Evolutionary conservation across 352 stramenopile genomes (phyloP), one percentile per base, ranked within the genome.

Genomic region (Aphanomyces invadans): DNA sequence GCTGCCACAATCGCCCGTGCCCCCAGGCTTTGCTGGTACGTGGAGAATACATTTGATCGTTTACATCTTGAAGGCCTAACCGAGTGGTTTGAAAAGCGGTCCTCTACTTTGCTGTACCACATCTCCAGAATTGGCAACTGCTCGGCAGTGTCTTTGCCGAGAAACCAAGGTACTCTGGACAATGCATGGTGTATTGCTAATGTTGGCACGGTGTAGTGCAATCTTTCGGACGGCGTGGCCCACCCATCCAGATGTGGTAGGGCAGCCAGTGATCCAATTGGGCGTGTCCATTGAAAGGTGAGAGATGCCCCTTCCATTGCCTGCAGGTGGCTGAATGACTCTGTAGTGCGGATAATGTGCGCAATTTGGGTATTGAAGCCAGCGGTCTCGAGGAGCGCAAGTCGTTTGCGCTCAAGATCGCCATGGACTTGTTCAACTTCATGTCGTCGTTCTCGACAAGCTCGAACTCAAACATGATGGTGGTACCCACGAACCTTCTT

Each of bases 381-480:
- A 83, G 78, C 32, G 81, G 81, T 19, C 54, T 84, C 29, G 74
- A 76, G 42, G 78, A 88, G 66, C 79, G 86, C 69, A 88, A 88
- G 59, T 74, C 81, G 33, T 92, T 96, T 44, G 90, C 88, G 23
- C 86, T 94, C 67, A 96, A 96, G 72, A 96, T 97, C 73, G 90
- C 88, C 3, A 74, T 89, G 67, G 88, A 97, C 71, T 71, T 97
- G 71, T 97, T 95, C 74, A 93, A 94, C 70, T 97, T 89, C 72
- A 92, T 97, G 79, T 85, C 79, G 70, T 93, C 80, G 59, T 97
- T 96, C 75, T 88, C 81, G 1, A 86, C 72, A 36, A 85, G 76
- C 70, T 86, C 80, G 62, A 79, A 70, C 56, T 80, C 81, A 29
- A 78, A 77, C 28, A 86, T 86, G 69, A 95, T 97, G 85, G 79